phyloP scores from a whole-genome alignment of 2,329 filamentous ascomycete species.

The Hypoxylon sp. region DNA sequence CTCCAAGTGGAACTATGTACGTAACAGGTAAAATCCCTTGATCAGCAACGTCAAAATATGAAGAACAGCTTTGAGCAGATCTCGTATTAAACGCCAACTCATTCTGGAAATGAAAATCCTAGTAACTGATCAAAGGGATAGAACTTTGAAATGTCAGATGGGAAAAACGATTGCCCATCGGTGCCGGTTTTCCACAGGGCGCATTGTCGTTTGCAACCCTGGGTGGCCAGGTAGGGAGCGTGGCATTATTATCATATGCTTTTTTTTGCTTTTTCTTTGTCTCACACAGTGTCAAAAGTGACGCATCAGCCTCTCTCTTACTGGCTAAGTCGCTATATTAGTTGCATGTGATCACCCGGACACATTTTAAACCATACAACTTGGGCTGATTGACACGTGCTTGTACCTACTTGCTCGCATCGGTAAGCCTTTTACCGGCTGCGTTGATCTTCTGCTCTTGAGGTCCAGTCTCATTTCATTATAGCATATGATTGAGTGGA shows the following conservation, averaged over 20 bases:
- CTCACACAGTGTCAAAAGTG: slow-evolving; percentile 43
- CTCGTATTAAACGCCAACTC: slow-evolving; percentile 13
- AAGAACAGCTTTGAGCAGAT: not conserved
- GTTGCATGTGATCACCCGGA: slow-evolving; percentile 52
- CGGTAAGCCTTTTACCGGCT: slow-evolving; percentile 20
- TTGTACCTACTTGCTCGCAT: slow-evolving; percentile 41
- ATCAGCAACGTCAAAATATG: slow-evolving; percentile 9
- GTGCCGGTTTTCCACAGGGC: slow-evolving; percentile 25
- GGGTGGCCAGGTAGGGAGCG: slow-evolving; percentile 18
- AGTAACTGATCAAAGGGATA: slow-evolving; percentile 12
- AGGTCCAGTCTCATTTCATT: slow-evolving; percentile 14
- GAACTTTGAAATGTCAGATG: slow-evolving; percentile 2
- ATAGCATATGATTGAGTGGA: slow-evolving; percentile 33
- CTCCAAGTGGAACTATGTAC: slow-evolving; percentile 38
- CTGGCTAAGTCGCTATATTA: slow-evolving; percentile 39
- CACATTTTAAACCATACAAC: slow-evolving; percentile 31
- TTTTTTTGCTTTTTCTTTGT: slow-evolving; percentile 26
- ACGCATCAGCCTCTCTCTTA: slow-evolving; percentile 36
- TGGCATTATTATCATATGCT: slow-evolving; percentile 44
- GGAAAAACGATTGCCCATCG: slow-evolving; percentile 27
- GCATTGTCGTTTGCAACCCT: slow-evolving; percentile 23
- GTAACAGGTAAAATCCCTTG: slow-evolving; percentile 20
- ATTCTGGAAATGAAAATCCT: slow-evolving; percentile 10
- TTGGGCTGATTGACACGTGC: slow-evolving; percentile 50
- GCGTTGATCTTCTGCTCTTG: slow-evolving; percentile 36